These are phyloP conservation scores for Dichotomocladium elegans DNA, from an alignment of 371 early-diverging fungal species.

Conservation along the genomic window DNA sequence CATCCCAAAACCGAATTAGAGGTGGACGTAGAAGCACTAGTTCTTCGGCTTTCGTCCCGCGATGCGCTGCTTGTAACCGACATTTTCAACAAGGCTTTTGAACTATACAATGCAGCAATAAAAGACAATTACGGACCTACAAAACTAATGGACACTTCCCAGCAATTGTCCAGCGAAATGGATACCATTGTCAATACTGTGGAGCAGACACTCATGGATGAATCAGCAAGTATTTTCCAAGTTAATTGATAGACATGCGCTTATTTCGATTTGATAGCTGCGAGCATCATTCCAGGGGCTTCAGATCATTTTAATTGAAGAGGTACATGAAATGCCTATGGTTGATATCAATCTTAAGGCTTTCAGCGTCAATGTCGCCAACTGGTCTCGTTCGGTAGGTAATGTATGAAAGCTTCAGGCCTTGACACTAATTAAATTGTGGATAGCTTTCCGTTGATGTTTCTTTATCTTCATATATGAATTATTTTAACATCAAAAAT, in stretches of 20 bases:
- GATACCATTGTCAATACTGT: constrained; percentile 3
- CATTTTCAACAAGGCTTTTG: constrained; percentile 76
- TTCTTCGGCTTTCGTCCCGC: constrained; percentile 74
- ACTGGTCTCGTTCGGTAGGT: constrained; percentile 79
- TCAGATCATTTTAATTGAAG: constrained; percentile 87
- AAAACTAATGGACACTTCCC: no score
- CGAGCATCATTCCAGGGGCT: constrained; percentile 69
- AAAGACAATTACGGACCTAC: no score
- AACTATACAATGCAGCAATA: constrained; percentile 45
- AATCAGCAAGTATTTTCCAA: constrained; percentile 8
- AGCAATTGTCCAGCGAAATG: constrained; percentile 3
- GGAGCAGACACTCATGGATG: constrained; percentile 12
- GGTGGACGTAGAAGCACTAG: constrained; percentile 65
- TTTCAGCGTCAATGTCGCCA: constrained; percentile 72
- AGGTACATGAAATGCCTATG: constrained; percentile 88
- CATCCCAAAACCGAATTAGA: constrained; percentile 27
- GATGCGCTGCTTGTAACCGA: constrained; percentile 83
- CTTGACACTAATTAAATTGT: background rate
- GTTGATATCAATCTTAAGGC: constrained; percentile 79
- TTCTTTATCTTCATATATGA: constrained; percentile 69
- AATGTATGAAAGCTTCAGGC: background rate
- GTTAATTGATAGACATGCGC: background rate
- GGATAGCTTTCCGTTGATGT: constrained; percentile 66
- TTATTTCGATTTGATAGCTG: constrained; percentile 19
- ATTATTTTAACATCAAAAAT: constrained; percentile 92